phyloP scores from a whole-genome alignment of 2,329 filamentous ascomycete species.

The Penicillium sp. region DNA sequence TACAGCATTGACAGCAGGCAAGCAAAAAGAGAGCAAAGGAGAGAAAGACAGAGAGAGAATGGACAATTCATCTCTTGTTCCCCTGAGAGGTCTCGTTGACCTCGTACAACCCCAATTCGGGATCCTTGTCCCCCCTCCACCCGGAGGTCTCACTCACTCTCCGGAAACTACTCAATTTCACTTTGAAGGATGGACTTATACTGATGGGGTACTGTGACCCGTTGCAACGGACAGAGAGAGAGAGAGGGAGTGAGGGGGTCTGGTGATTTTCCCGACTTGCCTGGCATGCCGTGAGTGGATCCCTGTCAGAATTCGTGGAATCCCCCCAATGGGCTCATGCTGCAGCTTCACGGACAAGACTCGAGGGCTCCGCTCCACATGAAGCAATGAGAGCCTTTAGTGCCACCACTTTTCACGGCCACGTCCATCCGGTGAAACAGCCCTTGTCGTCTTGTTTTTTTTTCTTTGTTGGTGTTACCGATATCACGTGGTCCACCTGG shows the following conservation, averaged over 20 bases:
- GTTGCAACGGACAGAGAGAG: not conserved
- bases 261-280: not conserved
- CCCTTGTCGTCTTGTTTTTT: too few relatives aligned
- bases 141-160: constrained; percentile 1
- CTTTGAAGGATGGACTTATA: too few relatives aligned
- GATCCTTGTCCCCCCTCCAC: not conserved
- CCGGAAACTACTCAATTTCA: not conserved
- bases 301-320: constrained; percentile 8
- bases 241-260: not conserved
- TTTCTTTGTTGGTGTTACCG: too few relatives aligned
- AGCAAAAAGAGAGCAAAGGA: not conserved
- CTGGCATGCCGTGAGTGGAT: constrained; percentile 6
- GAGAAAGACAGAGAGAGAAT: not conserved
- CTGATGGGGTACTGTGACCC: too few relatives aligned
- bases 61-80: not conserved
- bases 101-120: constrained; percentile 6
- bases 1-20: too few relatives aligned
- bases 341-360: constrained; percentile 1
- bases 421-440: not conserved
- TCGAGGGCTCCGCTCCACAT: not conserved
- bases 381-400: not conserved
- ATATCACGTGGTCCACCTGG: too few relatives aligned
- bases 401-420: not conserved
- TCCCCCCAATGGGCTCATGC: constrained; percentile 3
- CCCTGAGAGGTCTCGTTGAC: not conserved